phyloP scores from a whole-genome alignment of 805 yeast species.

The Wickerhamiella bombiphila region DNA sequence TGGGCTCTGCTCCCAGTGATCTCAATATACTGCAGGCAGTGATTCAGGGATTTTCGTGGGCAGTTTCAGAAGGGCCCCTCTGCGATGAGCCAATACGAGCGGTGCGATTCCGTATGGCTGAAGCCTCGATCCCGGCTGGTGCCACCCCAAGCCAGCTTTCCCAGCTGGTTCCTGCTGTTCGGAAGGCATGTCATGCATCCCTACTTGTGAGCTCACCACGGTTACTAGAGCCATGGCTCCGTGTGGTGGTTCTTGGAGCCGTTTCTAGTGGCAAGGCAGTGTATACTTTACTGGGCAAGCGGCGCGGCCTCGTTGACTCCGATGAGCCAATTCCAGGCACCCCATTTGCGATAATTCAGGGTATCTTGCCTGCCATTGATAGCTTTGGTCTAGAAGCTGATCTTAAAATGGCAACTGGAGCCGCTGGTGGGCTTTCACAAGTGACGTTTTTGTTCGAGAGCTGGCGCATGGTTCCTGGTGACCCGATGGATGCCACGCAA shows the following conservation, averaged over 20 bases:
- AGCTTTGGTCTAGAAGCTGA: conserved; percentile 84
- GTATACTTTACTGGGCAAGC: conserved; percentile 34
- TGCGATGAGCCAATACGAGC: conserved; percentile 69
- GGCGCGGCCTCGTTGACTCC: conserved; percentile 52
- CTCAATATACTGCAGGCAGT: neutral
- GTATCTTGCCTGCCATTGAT: conserved; percentile 73
- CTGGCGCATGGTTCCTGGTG: conserved; percentile 81
- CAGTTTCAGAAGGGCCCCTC: conserved; percentile 76
- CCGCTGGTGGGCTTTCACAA: conserved; percentile 41
- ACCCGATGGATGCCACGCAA: conserved; percentile 61
- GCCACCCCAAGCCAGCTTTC: conserved; percentile 39
- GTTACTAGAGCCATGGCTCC: conserved; percentile 68
- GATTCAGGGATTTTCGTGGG: conserved; percentile 71
- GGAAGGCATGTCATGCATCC: conserved; percentile 76
- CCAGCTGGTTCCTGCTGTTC: conserved; percentile 66
- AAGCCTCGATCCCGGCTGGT: conserved; percentile 37
- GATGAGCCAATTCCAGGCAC: conserved; percentile 58
- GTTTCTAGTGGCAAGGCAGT: conserved; percentile 34
- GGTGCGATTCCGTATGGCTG: conserved; percentile 56
- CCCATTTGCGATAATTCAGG: conserved; percentile 44
- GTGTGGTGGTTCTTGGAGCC: conserved; percentile 43
- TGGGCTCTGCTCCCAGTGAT: neutral
- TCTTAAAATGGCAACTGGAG: conserved; percentile 32
- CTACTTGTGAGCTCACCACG: conserved; percentile 64
- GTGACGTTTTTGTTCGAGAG: conserved; percentile 48